Conservation (phyloP, 345 rosid genomes). For the Euphorbia pulcherrima region DNA sequence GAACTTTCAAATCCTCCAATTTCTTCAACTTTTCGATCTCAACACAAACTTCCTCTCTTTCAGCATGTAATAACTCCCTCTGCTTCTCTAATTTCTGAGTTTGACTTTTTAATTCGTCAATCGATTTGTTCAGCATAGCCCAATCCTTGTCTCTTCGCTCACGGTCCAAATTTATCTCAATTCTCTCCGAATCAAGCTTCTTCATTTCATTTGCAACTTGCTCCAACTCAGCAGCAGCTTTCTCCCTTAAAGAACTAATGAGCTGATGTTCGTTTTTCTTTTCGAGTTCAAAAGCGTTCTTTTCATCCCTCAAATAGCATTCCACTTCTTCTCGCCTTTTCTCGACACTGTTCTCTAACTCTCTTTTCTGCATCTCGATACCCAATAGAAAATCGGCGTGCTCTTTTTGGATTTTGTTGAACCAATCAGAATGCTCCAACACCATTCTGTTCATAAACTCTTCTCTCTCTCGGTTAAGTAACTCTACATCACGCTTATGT, state of each 20-base stretch:
- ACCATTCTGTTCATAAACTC: slow-evolving; percentile 79
- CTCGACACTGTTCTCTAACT: slow-evolving; percentile 68
- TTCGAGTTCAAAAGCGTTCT: slow-evolving; percentile 73
- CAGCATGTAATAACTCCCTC: slow-evolving; percentile 69
- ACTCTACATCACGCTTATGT: slow-evolving; percentile 54
- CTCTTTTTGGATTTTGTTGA: slow-evolving; percentile 75
- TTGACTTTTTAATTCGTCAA: slow-evolving; percentile 78
- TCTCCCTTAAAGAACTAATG: slow-evolving; percentile 61
- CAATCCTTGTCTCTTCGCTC: slow-evolving; percentile 80
- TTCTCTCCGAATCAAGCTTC: slow-evolving; percentile 74
- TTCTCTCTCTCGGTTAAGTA: slow-evolving; percentile 68
- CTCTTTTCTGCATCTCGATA: slow-evolving; percentile 77
- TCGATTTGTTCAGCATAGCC: slow-evolving; percentile 61
- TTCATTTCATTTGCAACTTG: slow-evolving; percentile 59
- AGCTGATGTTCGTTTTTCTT: slow-evolving; percentile 63
- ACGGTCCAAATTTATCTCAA: slow-evolving; percentile 71
- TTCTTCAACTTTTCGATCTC: slow-evolving; percentile 65
- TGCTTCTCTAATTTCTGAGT: slow-evolving; percentile 72
- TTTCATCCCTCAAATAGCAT: slow-evolving; percentile 59
- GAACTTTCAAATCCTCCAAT: slow-evolving; percentile 72
- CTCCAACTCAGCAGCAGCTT: slow-evolving; percentile 61
- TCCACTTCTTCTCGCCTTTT: slow-evolving; percentile 81
- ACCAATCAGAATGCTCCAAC: slow-evolving; percentile 78
- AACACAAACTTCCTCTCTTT: slow-evolving; percentile 61
- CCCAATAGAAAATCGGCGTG: slow-evolving; percentile 75